Evolutionary conservation across 2,329 filamentous ascomycete species (phyloP).

Genomic region (Chaetomiaceae sp.): DNA sequence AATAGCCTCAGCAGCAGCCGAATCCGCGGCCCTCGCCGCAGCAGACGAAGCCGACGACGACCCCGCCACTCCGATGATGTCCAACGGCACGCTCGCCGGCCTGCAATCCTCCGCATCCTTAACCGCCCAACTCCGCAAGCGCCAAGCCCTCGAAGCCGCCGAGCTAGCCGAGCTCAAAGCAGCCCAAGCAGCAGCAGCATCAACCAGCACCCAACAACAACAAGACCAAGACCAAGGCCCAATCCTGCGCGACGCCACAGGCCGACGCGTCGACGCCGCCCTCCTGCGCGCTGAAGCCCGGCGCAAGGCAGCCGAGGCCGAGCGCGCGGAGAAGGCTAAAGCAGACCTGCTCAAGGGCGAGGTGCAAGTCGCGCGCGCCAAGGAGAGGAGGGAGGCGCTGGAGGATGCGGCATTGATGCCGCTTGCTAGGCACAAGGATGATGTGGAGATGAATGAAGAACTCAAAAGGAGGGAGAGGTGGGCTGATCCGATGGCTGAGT

Average conservation of each 20-base stretch:
- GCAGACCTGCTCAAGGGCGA: constrained; percentile 75
- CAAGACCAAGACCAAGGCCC: constrained; percentile 38
- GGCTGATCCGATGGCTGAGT: constrained; percentile 90
- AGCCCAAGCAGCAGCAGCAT: background rate
- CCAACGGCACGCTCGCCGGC: constrained; percentile 80
- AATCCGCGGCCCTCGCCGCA: constrained; percentile 50
- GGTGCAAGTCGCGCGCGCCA: constrained; percentile 69
- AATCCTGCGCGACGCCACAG: constrained; percentile 91
- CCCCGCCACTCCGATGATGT: constrained; percentile 55
- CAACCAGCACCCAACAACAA: constrained; percentile 20
- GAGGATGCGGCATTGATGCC: constrained; percentile 79
- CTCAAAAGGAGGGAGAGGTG: constrained; percentile 72
- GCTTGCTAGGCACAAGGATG: constrained; percentile 75
- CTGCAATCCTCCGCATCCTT: constrained; percentile 81
- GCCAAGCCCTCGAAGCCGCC: constrained; percentile 36
- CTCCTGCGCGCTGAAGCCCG: constrained; percentile 86
- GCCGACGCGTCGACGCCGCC: constrained; percentile 86
- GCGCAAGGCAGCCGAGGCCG: constrained; percentile 58
- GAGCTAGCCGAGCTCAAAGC: constrained; percentile 29
- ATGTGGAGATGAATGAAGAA: constrained; percentile 79
- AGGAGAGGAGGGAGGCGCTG: constrained; percentile 61
- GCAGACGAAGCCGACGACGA: constrained; percentile 37
- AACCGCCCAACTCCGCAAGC: constrained; percentile 61
- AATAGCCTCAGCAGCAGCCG: constrained; percentile 65
- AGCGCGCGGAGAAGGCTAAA: constrained; percentile 64